These are phyloP conservation scores for Blastosporella zonata DNA, from an alignment of 1,284 basidiomycete genomes.

Conservation along the genomic window DNA sequence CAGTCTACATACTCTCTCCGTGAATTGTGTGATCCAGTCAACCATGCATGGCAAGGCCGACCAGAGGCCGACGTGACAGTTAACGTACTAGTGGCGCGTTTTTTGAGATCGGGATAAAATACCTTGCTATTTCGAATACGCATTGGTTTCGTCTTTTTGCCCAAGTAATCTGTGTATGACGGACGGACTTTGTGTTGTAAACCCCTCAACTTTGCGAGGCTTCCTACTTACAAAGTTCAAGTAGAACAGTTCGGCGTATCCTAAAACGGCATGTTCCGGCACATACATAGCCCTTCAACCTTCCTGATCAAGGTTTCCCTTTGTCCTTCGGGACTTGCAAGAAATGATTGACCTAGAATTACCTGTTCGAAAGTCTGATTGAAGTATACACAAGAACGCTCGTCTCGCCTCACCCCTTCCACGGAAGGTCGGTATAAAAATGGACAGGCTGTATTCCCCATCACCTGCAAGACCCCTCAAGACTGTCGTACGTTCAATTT, in stretches of 20 bases:
- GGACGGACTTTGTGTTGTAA: too few species aligned
- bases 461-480: constrained; percentile 32
- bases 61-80: too few species aligned
- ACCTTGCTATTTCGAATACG: too few species aligned
- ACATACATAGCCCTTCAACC: constrained; percentile 43
- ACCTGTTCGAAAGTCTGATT: constrained; percentile 31
- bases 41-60: too few species aligned
- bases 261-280: constrained; percentile 34
- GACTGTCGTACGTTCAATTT: constrained; percentile 36
- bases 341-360: constrained; percentile 31
- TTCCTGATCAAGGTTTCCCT: constrained; percentile 53
- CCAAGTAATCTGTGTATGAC: too few species aligned
- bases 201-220: not conserved
- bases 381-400: constrained; percentile 30
- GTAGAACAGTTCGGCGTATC: not conserved
- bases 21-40: too few species aligned
- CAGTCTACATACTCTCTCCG: too few species aligned
- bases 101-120: too few species aligned
- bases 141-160: too few species aligned
- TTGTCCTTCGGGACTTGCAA: constrained; percentile 41
- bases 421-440: constrained; percentile 39
- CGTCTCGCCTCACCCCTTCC: constrained; percentile 35
- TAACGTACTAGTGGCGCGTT: too few species aligned
- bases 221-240: not conserved
- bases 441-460: constrained; percentile 32